Evolutionary conservation across 805 yeast genomes (phyloP), one percentile per base, ranked within the genome.

Genomic region (Tetrapisispora phaffii): DNA sequence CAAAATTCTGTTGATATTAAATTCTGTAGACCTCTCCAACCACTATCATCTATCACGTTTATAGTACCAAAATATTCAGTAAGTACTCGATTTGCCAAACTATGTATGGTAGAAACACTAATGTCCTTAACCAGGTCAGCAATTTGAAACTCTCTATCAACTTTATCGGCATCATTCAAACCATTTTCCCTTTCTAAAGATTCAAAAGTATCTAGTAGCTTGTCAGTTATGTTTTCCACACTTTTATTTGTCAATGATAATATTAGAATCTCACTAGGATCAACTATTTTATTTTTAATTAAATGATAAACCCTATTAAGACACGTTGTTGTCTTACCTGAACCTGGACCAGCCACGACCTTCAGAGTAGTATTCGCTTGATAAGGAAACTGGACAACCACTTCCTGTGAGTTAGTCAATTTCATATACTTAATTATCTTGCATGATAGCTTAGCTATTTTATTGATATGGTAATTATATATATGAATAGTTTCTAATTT

Each of bases 231-330:
- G 45, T 63, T 76, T 29, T 71, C 73, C 1, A 82, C 87, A 0
- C 88, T 77, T 44, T 82, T 68, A 52, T 82, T 83, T 0, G 90
- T 82, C 72, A 83, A 69, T 13, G 85, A 77, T 4, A 83, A 65
- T 2, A 81, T 77, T 31, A 82, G 56, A 4, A 84, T 73, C 42
- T 80, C 77, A 2, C 67, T 58, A 0, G 88, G 85, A 2, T 57
- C 47, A 1, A 76, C 53, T 7, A 47, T 49, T 2, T 60, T 60
- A 12, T 64, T 47, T 1, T 58, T 48, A 4, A 82, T 54, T 49
- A 79, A 50, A 47, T 72, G 66, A 2, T 74, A 74, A 0, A 82
- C 68, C 47, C 84, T 68, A 26, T 71, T 66, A 4, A 77, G 72
- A 26, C 82, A 52, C 0, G 87, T 80, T 29, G 67, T 65, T 0